Evolutionary conservation across 1,139 yeast species (phyloP), one percentile per base, ranked within the genome.

Genomic region (Lodderomyces pseudojiufengensis): DNA sequence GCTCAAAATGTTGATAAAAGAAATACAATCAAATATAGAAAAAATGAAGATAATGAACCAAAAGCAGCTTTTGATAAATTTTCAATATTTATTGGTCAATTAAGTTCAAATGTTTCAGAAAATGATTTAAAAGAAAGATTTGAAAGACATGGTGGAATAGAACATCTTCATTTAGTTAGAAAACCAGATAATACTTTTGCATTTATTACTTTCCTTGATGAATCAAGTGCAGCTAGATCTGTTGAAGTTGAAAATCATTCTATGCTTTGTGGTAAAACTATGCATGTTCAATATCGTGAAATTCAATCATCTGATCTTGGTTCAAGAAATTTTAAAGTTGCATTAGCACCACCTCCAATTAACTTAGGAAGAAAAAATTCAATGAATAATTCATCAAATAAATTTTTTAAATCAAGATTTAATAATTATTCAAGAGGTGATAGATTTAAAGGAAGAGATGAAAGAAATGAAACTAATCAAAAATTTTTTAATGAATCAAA

Each of bases 251-350:
- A 85, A 53, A 85, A 86, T 51, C 95, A 85, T 58, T 72, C 94
- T 2, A 73, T 80, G 58, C 77, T 86, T 50, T 63, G 76, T 50
- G 79, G 76, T 37, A 80, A 75, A 55, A 82, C 92, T 4, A 82
- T 86, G 69, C 92, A 84, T 59, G 95, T 86, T 30, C 94, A 84
- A 56, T 85, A 82, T 52, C 73, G 84, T 41, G 94, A 84, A 54
- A 59, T 76, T 44, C 76, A 76, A 45, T 33, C 29, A 2, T 32
- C 35, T 9, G 20, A 24, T 14, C 24, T 28, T 16, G 22, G 20
- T 23, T 2, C 40, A n/a, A 32, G 29, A n/a, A 12, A n/a, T 15
- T 15, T 12, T 10, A 21, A 24, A 18, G 57, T 79, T 40, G 71
- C 70, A 24, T 64, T 80, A 37, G 88, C 90, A 0, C 90, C 90